Evolutionary conservation across 164 flowering plant genomes (phyloP), one percentile per base, ranked within the genome.

Genomic region (Paratinospora sagittata): DNA sequence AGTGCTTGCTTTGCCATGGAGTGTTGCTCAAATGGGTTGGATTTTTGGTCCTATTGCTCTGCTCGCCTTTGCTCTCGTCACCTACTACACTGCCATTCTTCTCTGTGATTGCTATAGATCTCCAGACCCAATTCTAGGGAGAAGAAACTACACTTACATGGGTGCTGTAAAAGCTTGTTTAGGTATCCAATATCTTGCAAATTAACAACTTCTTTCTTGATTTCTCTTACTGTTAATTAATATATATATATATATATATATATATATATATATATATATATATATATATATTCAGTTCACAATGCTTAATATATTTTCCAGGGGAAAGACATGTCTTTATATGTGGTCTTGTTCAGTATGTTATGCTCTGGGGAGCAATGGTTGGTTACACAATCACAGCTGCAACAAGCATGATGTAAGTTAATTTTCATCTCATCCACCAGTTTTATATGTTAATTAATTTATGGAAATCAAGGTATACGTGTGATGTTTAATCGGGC

Each of bases 1-100:
- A 0, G 78, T 84, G 26, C 75, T 84, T 63, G 75, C 87, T 41
- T 55, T 84, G 71, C 78, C 84, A 43, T 84, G 87, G 87, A 82
- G 83, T 68, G 73, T 80, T 27, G 83, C 84, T 14, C 87, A 84
- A 65, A 24, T 84, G 71, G 87, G 87, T 9, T 84, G 87, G 86
- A 72, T 82, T 34, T 8, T 77, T 0, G 87, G 87, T 33, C 81
- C 82, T 0, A 8, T 79, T 8, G 73, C 65, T 10, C 73, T 84
- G 1, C 6, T 76, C 6, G 9, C n/a, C 74, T 84, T 84, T 61
- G 82, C 83, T 0, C 37, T 65, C 13, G 58, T 84, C n/a, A 80
- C 81, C 27, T 78, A 75, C 63, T 75, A 75, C 68, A 77, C 82
- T 58, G 81, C 82, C 17, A 47, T 62, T 55, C 76, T 84, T 11